These are phyloP conservation scores for Tylopilus felleus DNA, from an alignment of 768 basidiomycete genomes.

Conservation along the genomic window DNA sequence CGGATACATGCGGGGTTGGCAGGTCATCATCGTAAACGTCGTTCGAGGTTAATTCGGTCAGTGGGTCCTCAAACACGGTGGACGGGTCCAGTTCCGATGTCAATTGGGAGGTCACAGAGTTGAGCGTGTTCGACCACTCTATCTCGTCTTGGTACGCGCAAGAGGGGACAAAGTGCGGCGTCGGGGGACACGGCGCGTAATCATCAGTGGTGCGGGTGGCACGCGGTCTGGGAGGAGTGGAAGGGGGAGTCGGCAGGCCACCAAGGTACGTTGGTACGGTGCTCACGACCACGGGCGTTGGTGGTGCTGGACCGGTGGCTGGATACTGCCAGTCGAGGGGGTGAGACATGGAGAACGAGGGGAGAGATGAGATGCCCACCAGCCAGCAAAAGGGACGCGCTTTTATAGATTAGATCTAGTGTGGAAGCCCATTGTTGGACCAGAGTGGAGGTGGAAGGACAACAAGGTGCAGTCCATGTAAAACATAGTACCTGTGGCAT, in stretches of 20 bases:
- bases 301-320: not conserved
- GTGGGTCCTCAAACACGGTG: not conserved
- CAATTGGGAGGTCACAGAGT: not conserved
- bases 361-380: not conserved
- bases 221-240: not conserved
- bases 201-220: not conserved
- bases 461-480: no score
- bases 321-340: not conserved
- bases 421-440: slow-evolving; percentile 5
- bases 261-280: not conserved
- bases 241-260: slow-evolving; percentile 8
- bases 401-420: slow-evolving; percentile 11
- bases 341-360: not conserved
- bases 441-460: not conserved
- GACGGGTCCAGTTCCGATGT: not conserved
- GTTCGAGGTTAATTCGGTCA: not conserved
- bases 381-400: not conserved
- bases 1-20: not conserved
- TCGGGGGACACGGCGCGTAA: slow-evolving; percentile 14
- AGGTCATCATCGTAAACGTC: not conserved
- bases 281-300: slow-evolving; percentile 9
- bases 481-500: no score
- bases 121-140: not conserved
- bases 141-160: not conserved
- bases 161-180: slow-evolving; percentile 4